These are phyloP conservation scores for Metschnikowia koreensis DNA, from an alignment of 805 yeast genomes.

Conservation along the genomic window DNA sequence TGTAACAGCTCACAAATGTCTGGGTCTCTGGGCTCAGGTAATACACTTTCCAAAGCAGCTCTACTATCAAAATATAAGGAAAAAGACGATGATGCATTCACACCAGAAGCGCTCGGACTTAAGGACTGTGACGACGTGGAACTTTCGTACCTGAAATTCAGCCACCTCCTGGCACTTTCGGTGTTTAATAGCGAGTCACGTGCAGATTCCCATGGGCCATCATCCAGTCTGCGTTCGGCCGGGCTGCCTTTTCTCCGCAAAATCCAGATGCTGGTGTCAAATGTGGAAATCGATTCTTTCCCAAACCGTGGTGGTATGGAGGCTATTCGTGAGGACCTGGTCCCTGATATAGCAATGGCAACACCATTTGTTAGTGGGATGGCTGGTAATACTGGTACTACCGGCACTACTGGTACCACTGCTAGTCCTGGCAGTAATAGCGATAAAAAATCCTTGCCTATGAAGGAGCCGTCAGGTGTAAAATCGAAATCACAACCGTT, in stretches of 20 bases:
- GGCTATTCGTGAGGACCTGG: not conserved
- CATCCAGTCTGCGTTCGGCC: slow-evolving; percentile 1
- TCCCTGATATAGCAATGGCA: not conserved
- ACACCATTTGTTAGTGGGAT: not conserved
- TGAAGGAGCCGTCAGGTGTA: no score
- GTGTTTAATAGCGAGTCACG: slow-evolving; percentile 11
- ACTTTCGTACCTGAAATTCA: slow-evolving; percentile 38
- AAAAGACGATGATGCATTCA: slow-evolving; percentile 16
- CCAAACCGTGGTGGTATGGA: slow-evolving; percentile 5
- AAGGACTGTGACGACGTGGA: slow-evolving; percentile 25
- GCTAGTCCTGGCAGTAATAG: not conserved
- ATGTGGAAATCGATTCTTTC: slow-evolving; percentile 11
- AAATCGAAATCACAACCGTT: not conserved
- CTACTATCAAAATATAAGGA: slow-evolving; percentile 14
- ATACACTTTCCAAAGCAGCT: slow-evolving; percentile 5
- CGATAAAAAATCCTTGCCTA: not conserved
- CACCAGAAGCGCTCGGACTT: slow-evolving; percentile 29
- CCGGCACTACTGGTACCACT: not conserved
- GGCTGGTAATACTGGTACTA: not conserved
- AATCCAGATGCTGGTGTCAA: slow-evolving; percentile 22
- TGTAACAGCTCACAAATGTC: not conserved
- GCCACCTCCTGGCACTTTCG: slow-evolving; percentile 29
- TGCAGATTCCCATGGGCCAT: slow-evolving; percentile 5
- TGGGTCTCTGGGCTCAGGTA: not conserved
- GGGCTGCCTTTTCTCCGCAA: slow-evolving; percentile 30